phyloP scores from a whole-genome alignment of 176 grass and related monocot species.

The Musa acuminata region DNA sequence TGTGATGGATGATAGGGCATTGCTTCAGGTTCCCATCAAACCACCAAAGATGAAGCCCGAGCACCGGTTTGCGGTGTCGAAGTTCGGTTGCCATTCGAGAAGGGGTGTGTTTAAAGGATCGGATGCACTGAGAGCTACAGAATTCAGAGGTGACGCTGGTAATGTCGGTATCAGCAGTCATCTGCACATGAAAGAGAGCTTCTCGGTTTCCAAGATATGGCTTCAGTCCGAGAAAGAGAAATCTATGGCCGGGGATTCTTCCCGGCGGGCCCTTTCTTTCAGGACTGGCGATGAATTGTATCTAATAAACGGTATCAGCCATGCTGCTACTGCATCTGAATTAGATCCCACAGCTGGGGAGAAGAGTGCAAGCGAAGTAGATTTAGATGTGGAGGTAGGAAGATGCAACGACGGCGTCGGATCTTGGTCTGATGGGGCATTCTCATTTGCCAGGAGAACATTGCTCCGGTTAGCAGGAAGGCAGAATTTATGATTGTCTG shows the following conservation, averaged over 20 bases:
- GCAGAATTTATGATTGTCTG: neutral
- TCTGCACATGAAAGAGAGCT: neutral
- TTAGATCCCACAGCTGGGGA: neutral
- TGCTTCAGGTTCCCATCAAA: constrained; percentile 7
- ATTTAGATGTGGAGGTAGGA: constrained; percentile 7
- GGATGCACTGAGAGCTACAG: neutral
- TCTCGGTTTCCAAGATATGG: constrained; percentile 14
- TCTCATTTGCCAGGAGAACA: constrained; percentile 7
- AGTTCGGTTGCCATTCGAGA: constrained; percentile 4
- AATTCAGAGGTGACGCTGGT: neutral
- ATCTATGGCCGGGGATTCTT: neutral
- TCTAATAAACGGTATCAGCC: neutral
- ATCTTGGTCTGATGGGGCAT: neutral
- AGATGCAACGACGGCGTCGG: neutral
- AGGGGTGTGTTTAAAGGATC: neutral
- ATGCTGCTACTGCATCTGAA: too few relatives aligned
- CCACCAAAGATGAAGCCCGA: neutral
- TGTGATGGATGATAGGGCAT: constrained; percentile 2
- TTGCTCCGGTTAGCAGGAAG: constrained; percentile 5
- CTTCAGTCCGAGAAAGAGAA: neutral
- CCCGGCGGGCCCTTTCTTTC: neutral
- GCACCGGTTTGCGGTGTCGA: neutral
- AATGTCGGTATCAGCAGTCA: neutral
- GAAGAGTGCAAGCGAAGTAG: neutral
- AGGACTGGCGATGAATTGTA: neutral